A percentile compares a stretch with the other conserved stretches of the same genome.
Evolutionary conservation across 768 basidiomycete species (phyloP).

Genomic region (Kwoniella dejecticola): DNA sequence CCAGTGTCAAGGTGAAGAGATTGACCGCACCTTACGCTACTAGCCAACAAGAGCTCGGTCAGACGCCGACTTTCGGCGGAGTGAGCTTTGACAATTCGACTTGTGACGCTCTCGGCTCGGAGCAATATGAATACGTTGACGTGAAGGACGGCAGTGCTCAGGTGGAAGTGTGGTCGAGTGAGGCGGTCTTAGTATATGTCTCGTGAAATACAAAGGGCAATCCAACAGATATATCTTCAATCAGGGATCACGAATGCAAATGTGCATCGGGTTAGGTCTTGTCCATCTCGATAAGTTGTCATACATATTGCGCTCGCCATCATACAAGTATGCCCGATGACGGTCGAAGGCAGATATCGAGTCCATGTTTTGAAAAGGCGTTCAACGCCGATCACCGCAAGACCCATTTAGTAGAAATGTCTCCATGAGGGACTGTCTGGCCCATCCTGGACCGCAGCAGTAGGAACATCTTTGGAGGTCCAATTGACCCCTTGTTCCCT

Average conservation of each 20-base stretch:
- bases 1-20: slow-evolving; percentile 46
- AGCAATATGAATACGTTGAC: slow-evolving; percentile 45
- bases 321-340: no score
- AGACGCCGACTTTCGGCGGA: slow-evolving; percentile 56
- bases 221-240: no score
- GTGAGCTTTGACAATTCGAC: slow-evolving; percentile 47
- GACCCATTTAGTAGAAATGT: slow-evolving; percentile 33
- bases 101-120: slow-evolving; percentile 48
- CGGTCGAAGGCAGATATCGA: no score
- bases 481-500: slow-evolving; percentile 41
- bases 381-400: no score
- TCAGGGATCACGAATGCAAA: no score
- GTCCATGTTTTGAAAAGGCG: no score
- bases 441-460: slow-evolving; percentile 29
- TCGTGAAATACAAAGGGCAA: no score
- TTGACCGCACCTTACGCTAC: slow-evolving; percentile 56
- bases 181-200: slow-evolving; percentile 55
- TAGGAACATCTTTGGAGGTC: slow-evolving; percentile 39
- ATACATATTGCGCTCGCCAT: no score
- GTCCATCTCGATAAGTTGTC: no score
- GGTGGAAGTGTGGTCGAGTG: slow-evolving; percentile 55
- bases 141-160: slow-evolving; percentile 43
- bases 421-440: slow-evolving; percentile 33
- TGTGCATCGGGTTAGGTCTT: no score
- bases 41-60: slow-evolving; percentile 53